A percentile compares a stretch with the other conserved stretches of the same genome.
These are phyloP conservation scores for Helianthus annuus DNA, from an alignment of 129 eudicot genomes.

Conservation along the genomic window DNA sequence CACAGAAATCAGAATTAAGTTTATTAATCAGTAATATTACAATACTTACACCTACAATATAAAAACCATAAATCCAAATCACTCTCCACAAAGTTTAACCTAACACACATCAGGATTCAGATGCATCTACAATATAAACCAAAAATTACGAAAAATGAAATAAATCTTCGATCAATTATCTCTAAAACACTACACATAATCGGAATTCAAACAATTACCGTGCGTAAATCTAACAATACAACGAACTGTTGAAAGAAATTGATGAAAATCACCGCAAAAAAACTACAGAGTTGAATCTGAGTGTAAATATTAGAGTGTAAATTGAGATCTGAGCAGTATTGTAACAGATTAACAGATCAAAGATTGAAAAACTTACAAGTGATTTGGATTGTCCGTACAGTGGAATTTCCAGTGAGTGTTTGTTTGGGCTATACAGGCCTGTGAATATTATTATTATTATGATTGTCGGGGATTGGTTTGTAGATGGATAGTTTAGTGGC, in stretches of 20 bases:
- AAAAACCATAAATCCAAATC: slow-evolving; percentile 17
- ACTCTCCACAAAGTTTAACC: slow-evolving; percentile 1
- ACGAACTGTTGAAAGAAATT: background rate
- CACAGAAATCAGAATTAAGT: slow-evolving; percentile 11
- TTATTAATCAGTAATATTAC: background rate
- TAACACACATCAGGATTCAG: slow-evolving; percentile 3
- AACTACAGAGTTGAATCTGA: background rate
- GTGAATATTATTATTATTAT: no score
- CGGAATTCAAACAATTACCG: slow-evolving; percentile 5
- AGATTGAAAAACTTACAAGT: slow-evolving; percentile 13
- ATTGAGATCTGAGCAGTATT: slow-evolving; percentile 13
- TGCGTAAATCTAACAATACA: background rate
- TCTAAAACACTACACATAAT: slow-evolving; percentile 19
- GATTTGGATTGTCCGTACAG: slow-evolving; percentile 36
- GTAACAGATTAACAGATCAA: background rate
- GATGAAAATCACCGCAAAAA: background rate
- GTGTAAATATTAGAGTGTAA: background rate
- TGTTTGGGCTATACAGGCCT: slow-evolving; percentile 24
- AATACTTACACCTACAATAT: background rate
- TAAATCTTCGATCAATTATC: background rate
- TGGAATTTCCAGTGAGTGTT: background rate
- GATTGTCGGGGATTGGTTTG: slow-evolving; percentile 1
- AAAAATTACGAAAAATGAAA: background rate
- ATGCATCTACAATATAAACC: background rate
- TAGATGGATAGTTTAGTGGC: slow-evolving; percentile 1